phyloP scores from a whole-genome alignment of 257 asterid species.

The Lithospermum erythrorhizon region DNA sequence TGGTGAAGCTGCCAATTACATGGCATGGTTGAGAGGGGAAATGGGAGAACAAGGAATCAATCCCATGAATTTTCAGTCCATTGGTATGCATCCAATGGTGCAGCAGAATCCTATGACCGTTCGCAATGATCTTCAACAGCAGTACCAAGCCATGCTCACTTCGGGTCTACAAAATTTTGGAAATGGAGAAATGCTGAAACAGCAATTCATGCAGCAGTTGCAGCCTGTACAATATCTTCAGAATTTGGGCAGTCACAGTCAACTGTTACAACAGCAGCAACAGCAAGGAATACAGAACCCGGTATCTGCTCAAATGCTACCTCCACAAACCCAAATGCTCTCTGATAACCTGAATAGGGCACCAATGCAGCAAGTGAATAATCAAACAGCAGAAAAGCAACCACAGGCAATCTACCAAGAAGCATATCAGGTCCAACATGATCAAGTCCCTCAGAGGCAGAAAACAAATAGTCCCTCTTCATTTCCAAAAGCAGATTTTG shows the following conservation, averaged over 20 bases:
- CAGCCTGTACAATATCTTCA: conserved; percentile 67
- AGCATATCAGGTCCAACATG: conserved; percentile 38
- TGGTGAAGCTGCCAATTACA: conserved; percentile 54
- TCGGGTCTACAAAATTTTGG: conserved; percentile 57
- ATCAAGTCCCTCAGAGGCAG: conserved; percentile 62
- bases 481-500: conserved; percentile 42
- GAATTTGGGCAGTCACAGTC: conserved; percentile 40
- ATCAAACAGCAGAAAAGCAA: conserved; percentile 33
- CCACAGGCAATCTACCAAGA: conserved; percentile 53
- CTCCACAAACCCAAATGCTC: conserved; percentile 57
- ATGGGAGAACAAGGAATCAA: conserved; percentile 62
- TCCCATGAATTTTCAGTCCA: conserved; percentile 55
- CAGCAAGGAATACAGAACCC: conserved; percentile 42
- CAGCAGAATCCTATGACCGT: conserved; percentile 65
- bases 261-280: conserved; percentile 25
- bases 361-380: conserved; percentile 39
- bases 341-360: conserved; percentile 56
- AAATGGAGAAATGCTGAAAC: conserved; percentile 51
- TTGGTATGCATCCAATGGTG: conserved; percentile 77
- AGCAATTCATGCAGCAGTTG: conserved; percentile 67
- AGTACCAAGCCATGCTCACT: conserved; percentile 70
- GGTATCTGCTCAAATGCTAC: conserved; percentile 36
- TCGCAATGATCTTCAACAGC: conserved; percentile 65
- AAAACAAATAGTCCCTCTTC: conserved; percentile 52
- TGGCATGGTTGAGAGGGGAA: conserved; percentile 84